phyloP scores from a whole-genome alignment of 805 yeast species.

The Ascoidea rubescens region DNA sequence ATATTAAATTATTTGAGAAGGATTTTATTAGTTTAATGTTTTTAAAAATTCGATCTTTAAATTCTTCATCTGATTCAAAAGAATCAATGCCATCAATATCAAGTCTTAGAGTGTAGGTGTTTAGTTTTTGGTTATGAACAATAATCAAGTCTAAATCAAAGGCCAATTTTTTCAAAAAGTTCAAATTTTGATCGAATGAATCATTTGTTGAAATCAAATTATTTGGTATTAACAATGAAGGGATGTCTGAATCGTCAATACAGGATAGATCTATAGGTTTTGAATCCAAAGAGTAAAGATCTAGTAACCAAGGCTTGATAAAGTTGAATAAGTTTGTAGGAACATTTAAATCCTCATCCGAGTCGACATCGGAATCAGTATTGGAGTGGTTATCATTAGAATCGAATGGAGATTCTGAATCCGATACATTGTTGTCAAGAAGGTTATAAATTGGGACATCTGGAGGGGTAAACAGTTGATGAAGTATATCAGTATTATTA shows the following conservation, averaged over 20 bases:
- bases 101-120: conserved; percentile 41
- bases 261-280: conserved; percentile 9
- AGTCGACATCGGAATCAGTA: neutral
- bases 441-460: conserved; percentile 2
- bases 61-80: conserved; percentile 53
- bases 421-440: conserved; percentile 4
- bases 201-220: conserved; percentile 29
- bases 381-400: neutral
- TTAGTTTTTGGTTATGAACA: conserved; percentile 36
- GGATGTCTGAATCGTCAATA: conserved; percentile 21
- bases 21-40: conserved; percentile 42
- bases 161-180: conserved; percentile 50
- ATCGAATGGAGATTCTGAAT: neutral
- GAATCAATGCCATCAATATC: conserved; percentile 68
- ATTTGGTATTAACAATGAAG: conserved; percentile 31
- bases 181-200: conserved; percentile 27
- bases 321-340: conserved; percentile 9
- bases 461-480: neutral
- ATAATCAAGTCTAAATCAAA: conserved; percentile 53
- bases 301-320: conserved; percentile 33
- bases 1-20: conserved; percentile 48
- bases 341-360: neutral
- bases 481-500: conserved; percentile 19
- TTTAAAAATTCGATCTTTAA: conserved; percentile 33
- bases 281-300: conserved; percentile 15